phyloP scores from a whole-genome alignment of 768 basidiomycete species.

The Boletus pseudopeckii region DNA sequence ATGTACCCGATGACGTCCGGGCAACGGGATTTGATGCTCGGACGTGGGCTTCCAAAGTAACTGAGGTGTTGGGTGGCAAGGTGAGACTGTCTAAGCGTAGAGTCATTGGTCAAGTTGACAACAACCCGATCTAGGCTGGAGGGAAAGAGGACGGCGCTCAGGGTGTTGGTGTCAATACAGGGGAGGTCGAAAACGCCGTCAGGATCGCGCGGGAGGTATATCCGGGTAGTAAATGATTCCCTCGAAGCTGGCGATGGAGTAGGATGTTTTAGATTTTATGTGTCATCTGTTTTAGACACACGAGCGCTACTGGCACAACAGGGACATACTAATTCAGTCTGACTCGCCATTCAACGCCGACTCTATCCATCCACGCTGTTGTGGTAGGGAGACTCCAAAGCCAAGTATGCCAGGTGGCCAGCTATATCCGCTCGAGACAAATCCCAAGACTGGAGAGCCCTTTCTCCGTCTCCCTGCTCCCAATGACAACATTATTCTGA shows the following conservation, averaged over 20 bases:
- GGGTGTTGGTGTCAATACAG: slow-evolving; percentile 72
- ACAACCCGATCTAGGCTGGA: slow-evolving; percentile 60
- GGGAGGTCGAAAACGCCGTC: slow-evolving; percentile 66
- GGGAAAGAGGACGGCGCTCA: slow-evolving; percentile 93
- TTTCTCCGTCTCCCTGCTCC: slow-evolving; percentile 54
- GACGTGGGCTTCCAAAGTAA: slow-evolving; percentile 79
- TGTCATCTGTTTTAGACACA: background rate
- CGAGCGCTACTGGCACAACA: background rate
- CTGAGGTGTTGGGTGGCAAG: slow-evolving; percentile 86
- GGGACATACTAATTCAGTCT: background rate
- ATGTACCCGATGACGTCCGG: slow-evolving; percentile 61
- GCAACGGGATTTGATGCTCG: slow-evolving; percentile 76
- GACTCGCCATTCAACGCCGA: slow-evolving; percentile 2
- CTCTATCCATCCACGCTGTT: background rate
- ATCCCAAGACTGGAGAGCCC: slow-evolving; percentile 45
- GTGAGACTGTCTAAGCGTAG: slow-evolving; percentile 38
- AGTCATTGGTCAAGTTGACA: slow-evolving; percentile 4
- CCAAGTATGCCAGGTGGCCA: slow-evolving; percentile 21
- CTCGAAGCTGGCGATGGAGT: background rate
- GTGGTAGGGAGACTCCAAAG: background rate
- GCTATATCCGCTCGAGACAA: slow-evolving; percentile 39
- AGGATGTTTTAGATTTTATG: background rate
- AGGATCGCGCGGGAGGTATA: slow-evolving; percentile 47
- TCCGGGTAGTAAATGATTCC: slow-evolving; percentile 17
- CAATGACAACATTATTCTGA: slow-evolving; percentile 53